Evolutionary conservation across 495 filamentous ascomycete species (phyloP).

Genomic region (Penicillium silybi): DNA sequence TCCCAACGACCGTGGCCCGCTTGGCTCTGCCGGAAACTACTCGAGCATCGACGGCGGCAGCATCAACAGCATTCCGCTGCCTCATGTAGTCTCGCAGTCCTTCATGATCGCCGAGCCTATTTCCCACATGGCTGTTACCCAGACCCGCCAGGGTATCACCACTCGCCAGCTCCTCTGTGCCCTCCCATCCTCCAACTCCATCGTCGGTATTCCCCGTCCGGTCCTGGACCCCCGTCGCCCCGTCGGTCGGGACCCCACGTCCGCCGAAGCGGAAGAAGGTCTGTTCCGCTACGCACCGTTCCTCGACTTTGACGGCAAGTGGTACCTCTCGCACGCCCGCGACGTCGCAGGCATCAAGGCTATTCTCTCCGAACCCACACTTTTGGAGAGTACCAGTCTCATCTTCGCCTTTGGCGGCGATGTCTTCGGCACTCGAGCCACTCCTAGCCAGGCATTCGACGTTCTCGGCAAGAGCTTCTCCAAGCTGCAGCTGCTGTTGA

Average conservation of each 20-base stretch:
- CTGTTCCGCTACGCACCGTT: slow-evolving; percentile 69
- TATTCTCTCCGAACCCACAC: slow-evolving; percentile 67
- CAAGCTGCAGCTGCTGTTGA: slow-evolving; percentile 77
- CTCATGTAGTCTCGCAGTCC: slow-evolving; percentile 71
- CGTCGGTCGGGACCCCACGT: slow-evolving; percentile 75
- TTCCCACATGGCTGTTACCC: slow-evolving; percentile 73
- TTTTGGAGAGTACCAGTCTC: slow-evolving; percentile 90
- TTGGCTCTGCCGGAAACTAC: slow-evolving; percentile 64
- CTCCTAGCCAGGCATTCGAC: slow-evolving; percentile 85
- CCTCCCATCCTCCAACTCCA: slow-evolving; percentile 62
- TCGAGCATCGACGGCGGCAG: slow-evolving; percentile 57
- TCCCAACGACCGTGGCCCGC: slow-evolving; percentile 79
- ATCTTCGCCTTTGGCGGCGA: slow-evolving; percentile 86
- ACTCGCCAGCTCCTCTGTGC: slow-evolving; percentile 75
- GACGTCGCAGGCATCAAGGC: slow-evolving; percentile 72
- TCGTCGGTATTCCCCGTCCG: slow-evolving; percentile 73
- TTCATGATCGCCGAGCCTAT: slow-evolving; percentile 76
- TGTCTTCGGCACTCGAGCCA: slow-evolving; percentile 79
- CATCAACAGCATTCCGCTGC: slow-evolving; percentile 38
- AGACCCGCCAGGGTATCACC: slow-evolving; percentile 91
- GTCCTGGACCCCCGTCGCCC: slow-evolving; percentile 86
- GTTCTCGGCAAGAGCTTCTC: slow-evolving; percentile 89
- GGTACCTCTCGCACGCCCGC: slow-evolving; percentile 74
- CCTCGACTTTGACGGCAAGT: slow-evolving; percentile 80
- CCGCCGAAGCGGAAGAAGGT: slow-evolving; percentile 78